These are phyloP conservation scores for Physcomitrium patens DNA, from an alignment of 225 moss, liverwort and hornwort species.

Conservation along the genomic window DNA sequence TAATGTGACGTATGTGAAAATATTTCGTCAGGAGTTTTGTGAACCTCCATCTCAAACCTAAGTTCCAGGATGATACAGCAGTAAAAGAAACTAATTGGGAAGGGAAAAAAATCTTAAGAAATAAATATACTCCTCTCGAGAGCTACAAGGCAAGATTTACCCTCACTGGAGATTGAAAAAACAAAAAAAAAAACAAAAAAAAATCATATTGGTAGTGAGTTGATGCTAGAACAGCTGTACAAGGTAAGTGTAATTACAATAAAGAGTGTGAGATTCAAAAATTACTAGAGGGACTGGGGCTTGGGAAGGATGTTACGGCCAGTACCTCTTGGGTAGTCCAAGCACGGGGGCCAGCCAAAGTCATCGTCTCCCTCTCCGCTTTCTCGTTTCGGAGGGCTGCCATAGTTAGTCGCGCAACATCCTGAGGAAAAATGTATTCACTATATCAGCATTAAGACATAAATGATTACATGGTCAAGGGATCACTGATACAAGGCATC, in stretches of 20 bases:
- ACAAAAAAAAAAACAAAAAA: no score
- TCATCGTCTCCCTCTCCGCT: conserved; percentile 61
- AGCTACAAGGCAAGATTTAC: no score
- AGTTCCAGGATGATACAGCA: not conserved
- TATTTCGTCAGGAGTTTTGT: not conserved
- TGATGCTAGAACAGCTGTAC: no score
- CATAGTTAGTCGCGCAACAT: conserved; percentile 77
- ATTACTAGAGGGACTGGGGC: not conserved
- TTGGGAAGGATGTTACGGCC: not conserved
- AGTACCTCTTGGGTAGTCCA: conserved; percentile 96
- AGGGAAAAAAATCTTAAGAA: not conserved
- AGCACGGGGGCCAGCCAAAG: conserved; percentile 88
- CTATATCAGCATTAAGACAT: not conserved
- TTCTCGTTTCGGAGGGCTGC: conserved; percentile 82
- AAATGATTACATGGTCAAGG: not conserved
- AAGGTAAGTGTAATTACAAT: not conserved
- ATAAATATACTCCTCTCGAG: no score
- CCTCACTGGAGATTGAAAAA: no score
- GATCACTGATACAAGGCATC: not conserved
- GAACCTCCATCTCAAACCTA: not conserved
- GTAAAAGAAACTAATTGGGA: not conserved
- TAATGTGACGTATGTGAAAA: not conserved
- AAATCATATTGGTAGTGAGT: no score
- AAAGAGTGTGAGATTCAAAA: not conserved
- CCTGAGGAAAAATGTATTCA: conserved; percentile 40